These are phyloP conservation scores for Oryza meridionalis DNA, from an alignment of 176 grass and related monocot species.

Conservation along the genomic window DNA sequence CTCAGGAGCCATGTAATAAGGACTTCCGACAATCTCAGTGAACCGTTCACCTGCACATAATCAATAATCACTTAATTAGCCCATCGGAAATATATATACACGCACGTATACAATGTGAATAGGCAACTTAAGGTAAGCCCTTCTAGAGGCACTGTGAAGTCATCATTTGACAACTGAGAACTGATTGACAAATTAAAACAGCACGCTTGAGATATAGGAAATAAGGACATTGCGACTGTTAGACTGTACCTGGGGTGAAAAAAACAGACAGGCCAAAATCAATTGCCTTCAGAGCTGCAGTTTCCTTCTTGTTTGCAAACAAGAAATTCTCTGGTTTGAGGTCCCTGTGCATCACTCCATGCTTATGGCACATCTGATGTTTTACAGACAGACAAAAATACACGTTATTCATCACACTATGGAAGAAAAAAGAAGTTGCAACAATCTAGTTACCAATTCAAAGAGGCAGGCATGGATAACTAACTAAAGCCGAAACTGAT, in stretches of 20 bases:
- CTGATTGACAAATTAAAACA: conserved; percentile 22
- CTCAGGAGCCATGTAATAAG: conserved; percentile 99
- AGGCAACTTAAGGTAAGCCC: conserved; percentile 5
- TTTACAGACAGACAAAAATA: conserved; percentile 21
- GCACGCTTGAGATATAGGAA: not conserved
- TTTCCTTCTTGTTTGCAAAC: conserved; percentile 92
- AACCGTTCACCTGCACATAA: conserved; percentile 74
- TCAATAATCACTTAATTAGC: conserved; percentile 42
- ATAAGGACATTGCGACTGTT: not conserved
- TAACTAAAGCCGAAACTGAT: not conserved
- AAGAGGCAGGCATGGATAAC: not conserved
- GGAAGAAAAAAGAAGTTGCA: not conserved
- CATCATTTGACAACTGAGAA: conserved; percentile 7
- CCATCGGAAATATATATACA: not conserved
- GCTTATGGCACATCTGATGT: conserved; percentile 84
- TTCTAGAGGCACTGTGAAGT: not conserved
- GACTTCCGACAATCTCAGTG: conserved; percentile 97
- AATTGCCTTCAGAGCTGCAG: conserved; percentile 73
- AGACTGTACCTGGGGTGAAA: conserved; percentile 73
- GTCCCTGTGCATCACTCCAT: conserved; percentile 91
- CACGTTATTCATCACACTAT: not conserved
- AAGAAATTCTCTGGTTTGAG: conserved; percentile 96
- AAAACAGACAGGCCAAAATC: conserved; percentile 93
- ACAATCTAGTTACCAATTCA: not conserved
- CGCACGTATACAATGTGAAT: not conserved